Evolutionary conservation across 2,329 filamentous ascomycete species (phyloP).

Genomic region (Colletotrichum sp.): DNA sequence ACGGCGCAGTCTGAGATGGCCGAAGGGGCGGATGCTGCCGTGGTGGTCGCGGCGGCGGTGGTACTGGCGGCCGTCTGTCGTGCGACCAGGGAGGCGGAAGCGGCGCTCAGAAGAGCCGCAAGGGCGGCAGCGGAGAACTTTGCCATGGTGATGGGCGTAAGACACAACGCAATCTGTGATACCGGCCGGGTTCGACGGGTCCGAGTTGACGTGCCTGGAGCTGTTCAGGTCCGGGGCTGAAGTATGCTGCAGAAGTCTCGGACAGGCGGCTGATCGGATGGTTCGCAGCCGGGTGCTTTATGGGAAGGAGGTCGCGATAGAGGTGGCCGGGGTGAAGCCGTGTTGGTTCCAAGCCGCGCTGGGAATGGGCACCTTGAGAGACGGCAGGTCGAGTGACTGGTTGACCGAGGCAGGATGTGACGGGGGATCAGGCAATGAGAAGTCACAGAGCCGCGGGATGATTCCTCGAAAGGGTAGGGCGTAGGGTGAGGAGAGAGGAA

Average conservation of each 20-base stretch:
- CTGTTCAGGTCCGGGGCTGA: not conserved
- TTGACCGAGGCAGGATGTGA: not conserved
- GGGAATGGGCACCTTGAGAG: slow-evolving; percentile 16
- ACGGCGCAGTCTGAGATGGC: slow-evolving; percentile 19
- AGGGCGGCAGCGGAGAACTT: slow-evolving; percentile 6
- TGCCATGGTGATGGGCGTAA: not conserved
- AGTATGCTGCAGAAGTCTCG: not conserved
- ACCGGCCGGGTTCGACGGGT: not conserved
- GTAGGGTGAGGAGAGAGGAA: not conserved
- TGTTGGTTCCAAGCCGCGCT: not conserved
- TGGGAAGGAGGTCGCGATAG: not conserved
- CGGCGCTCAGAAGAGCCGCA: slow-evolving; percentile 12
- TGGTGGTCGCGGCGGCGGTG: slow-evolving; percentile 18
- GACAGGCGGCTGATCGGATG: not conserved
- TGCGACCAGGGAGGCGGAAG: slow-evolving; percentile 22
- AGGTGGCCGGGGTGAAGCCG: not conserved
- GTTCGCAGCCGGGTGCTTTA: slow-evolving; percentile 4
- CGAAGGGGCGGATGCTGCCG: not conserved
- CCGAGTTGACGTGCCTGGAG: not conserved
- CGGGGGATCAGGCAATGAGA: not conserved
- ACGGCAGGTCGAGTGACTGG: not conserved
- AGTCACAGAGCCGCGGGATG: not conserved
- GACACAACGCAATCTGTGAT: not conserved
- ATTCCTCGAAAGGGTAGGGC: not conserved
- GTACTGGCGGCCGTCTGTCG: slow-evolving; percentile 36